Evolutionary conservation across 495 filamentous ascomycete genomes (phyloP).

Genomic region (Sporormia fimetaria): DNA sequence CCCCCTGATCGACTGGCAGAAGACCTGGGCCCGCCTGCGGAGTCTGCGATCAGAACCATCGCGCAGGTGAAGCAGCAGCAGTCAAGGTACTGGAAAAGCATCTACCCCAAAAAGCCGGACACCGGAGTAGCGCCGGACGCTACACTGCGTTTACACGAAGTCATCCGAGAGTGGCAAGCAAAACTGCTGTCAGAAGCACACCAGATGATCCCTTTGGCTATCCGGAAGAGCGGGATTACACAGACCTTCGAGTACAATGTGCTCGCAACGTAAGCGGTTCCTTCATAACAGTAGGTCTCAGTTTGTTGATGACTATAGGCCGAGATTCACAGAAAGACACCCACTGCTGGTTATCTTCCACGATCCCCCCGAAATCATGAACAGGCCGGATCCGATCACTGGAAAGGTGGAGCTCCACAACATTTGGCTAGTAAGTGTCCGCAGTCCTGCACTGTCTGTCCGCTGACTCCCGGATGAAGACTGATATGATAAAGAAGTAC

Average conservation of each 20-base stretch:
- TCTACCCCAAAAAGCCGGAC: constrained; percentile 42
- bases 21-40: constrained; percentile 4
- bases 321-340: constrained; percentile 41
- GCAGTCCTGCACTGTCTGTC: constrained; percentile 34
- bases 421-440: constrained; percentile 64
- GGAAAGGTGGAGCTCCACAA: constrained; percentile 72
- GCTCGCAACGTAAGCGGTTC: constrained; percentile 54
- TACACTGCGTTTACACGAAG: constrained; percentile 49
- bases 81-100: constrained; percentile 47
- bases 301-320: constrained; percentile 28
- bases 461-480: constrained; percentile 41
- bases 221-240: constrained; percentile 58
- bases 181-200: constrained; percentile 56
- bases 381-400: constrained; percentile 53
- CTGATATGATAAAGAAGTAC: constrained; percentile 67
- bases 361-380: constrained; percentile 57
- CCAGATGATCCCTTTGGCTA: constrained; percentile 61
- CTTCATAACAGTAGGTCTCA: constrained; percentile 14
- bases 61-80: constrained; percentile 45
- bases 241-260: constrained; percentile 82
- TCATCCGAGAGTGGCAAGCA: constrained; percentile 63
- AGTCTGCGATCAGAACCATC: constrained; percentile 38
- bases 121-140: constrained; percentile 30
- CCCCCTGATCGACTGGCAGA: constrained; percentile 58
- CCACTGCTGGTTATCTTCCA: constrained; percentile 68